Evolutionary conservation across 805 yeast species (phyloP).

Genomic region (Myxozyma vanderwaltii): DNA sequence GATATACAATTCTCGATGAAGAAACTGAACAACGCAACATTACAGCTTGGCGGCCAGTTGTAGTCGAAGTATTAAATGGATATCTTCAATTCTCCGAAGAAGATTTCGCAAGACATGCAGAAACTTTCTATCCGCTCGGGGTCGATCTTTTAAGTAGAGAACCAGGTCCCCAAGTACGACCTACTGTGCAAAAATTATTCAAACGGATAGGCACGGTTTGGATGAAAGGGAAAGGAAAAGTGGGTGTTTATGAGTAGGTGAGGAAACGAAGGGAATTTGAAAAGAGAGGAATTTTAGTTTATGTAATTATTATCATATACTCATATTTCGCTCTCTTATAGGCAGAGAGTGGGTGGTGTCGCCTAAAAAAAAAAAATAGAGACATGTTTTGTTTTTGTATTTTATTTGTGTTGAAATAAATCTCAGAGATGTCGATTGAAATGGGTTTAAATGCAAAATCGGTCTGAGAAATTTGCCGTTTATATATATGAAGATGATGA

Average conservation of each 20-base stretch:
- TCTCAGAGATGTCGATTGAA: too few species aligned
- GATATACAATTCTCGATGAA: conserved; percentile 74
- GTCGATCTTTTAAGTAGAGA: conserved; percentile 44
- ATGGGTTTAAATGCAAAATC: too few species aligned
- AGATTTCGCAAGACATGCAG: conserved; percentile 40
- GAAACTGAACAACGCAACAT: conserved; percentile 72
- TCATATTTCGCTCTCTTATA: too few species aligned
- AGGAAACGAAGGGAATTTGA: not conserved
- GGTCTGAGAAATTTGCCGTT: too few species aligned
- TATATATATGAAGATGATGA: too few species aligned
- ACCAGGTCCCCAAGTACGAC: conserved; percentile 43
- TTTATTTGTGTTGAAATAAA: too few species aligned
- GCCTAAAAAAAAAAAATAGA: too few species aligned
- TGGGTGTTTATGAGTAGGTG: not conserved
- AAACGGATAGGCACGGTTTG: conserved; percentile 56
- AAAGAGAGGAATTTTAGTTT: not conserved
- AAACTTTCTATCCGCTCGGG: conserved; percentile 39
- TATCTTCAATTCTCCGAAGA: conserved; percentile 72
- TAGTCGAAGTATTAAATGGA: conserved; percentile 83
- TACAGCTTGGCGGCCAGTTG: conserved; percentile 87
- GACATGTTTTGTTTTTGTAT: too few species aligned
- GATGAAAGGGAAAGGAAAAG: conserved; percentile 36
- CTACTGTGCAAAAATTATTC: conserved; percentile 42
- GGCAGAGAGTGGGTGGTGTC: too few species aligned
- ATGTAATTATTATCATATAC: too few species aligned